Conservation (phyloP, 1,284 basidiomycete species). For the Ustilago esculenta region DNA sequence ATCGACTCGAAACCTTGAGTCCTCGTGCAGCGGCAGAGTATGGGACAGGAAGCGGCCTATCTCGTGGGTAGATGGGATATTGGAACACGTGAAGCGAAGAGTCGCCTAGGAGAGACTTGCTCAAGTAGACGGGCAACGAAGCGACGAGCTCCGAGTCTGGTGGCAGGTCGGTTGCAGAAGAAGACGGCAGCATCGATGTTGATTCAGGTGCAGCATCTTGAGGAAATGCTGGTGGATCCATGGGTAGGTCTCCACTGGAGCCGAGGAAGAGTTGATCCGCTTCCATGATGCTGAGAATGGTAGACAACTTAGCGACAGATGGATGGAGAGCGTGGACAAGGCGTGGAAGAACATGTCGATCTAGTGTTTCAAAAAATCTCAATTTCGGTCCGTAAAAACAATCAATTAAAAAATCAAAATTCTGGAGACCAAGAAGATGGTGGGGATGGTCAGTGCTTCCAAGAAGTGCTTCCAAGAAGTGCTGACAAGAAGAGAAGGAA, state of each 20-base stretch:
- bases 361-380: not conserved
- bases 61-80: slow-evolving; percentile 61
- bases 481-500: not conserved
- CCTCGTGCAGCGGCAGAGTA: slow-evolving; percentile 58
- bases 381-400: not conserved
- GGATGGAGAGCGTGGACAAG: not conserved
- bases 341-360: too few relatives aligned
- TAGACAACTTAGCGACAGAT: not conserved
- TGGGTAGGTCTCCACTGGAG: slow-evolving; percentile 12
- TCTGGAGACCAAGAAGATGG: not conserved
- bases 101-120: slow-evolving; percentile 49
- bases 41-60: slow-evolving; percentile 59
- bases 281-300: slow-evolving; percentile 14
- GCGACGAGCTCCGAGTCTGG: slow-evolving; percentile 54
- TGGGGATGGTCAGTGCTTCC: slow-evolving; percentile 24
- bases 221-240: slow-evolving; percentile 1
- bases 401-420: not conserved
- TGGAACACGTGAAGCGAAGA: slow-evolving; percentile 61
- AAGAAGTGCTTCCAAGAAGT: too few relatives aligned
- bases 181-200: slow-evolving; percentile 18
- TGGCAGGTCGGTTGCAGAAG: slow-evolving; percentile 26
- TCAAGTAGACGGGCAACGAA: slow-evolving; percentile 63
- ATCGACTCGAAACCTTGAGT: slow-evolving; percentile 54
- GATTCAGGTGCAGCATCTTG: not conserved
- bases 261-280: slow-evolving; percentile 31